Evolutionary conservation across 768 basidiomycete species (phyloP).

Genomic region (Pleurotus eryngii): DNA sequence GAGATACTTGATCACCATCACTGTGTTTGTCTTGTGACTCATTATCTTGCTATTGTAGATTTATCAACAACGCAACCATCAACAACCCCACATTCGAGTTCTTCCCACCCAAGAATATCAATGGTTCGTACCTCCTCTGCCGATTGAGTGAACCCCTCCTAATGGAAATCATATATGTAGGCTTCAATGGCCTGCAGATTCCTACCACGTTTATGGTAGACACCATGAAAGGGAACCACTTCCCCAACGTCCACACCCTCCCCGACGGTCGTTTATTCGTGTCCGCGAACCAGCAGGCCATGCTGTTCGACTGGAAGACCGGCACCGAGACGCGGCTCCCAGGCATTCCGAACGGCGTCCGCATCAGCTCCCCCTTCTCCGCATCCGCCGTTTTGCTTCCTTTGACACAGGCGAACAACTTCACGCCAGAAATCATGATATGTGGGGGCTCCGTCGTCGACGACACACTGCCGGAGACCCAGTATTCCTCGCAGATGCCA

Average conservation of each 20-base stretch:
- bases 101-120: slow-evolving; percentile 33
- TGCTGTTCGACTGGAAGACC: slow-evolving; percentile 38
- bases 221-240: slow-evolving; percentile 15
- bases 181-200: slow-evolving; percentile 19
- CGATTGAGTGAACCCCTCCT: too few species aligned
- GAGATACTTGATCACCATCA: background rate
- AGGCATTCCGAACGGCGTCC: slow-evolving; percentile 40
- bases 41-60: slow-evolving; percentile 27
- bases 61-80: slow-evolving; percentile 49
- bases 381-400: slow-evolving; percentile 34
- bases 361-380: slow-evolving; percentile 39
- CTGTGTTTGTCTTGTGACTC: background rate
- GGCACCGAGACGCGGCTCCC: slow-evolving; percentile 37
- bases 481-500: slow-evolving; percentile 33
- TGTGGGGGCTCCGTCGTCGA: slow-evolving; percentile 40
- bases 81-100: background rate
- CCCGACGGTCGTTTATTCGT: slow-evolving; percentile 42
- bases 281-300: slow-evolving; percentile 39
- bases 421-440: slow-evolving; percentile 42
- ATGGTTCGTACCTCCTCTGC: slow-evolving; percentile 14
- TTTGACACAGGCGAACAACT: slow-evolving; percentile 31
- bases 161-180: background rate
- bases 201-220: slow-evolving; percentile 10
- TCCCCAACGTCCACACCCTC: slow-evolving; percentile 27
- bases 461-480: slow-evolving; percentile 22